A percentile compares a stretch with the other conserved stretches of the same genome.
Conservation (phyloP, 129 eudicot genomes). For the Silybum marianum region DNA sequence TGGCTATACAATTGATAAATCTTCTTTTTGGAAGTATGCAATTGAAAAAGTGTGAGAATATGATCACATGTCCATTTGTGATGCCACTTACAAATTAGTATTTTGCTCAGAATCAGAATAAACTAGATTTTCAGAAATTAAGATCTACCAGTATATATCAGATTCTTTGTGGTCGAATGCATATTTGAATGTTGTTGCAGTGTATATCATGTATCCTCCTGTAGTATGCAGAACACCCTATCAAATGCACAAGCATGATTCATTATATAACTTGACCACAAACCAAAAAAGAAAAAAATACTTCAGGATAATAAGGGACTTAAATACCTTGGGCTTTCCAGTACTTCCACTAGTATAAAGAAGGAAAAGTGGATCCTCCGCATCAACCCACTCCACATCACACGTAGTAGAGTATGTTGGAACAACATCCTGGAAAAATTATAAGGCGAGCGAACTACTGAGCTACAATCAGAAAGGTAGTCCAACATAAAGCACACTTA, state of each 20-base stretch:
- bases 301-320: not conserved
- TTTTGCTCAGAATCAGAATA: not conserved
- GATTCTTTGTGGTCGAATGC: constrained; percentile 91
- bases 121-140: not conserved
- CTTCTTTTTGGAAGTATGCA: constrained; percentile 5
- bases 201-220: constrained; percentile 98
- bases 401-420: constrained; percentile 69
- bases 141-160: constrained; percentile 81
- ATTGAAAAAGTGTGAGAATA: constrained; percentile 8
- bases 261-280: constrained; percentile 14
- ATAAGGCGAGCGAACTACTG: constrained; percentile 8
- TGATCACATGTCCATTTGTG: not conserved
- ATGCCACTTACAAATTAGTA: no score
- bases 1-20: not conserved
- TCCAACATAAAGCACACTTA: no score
- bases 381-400: constrained; percentile 93
- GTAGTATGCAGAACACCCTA: constrained; percentile 99
- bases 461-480: constrained; percentile 1
- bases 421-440: constrained; percentile 67
- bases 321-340: constrained; percentile 91
- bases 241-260: constrained; percentile 19
- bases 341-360: constrained; percentile 99
- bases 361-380: constrained; percentile 93
- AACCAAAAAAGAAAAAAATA: not conserved
- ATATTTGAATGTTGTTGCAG: constrained; percentile 96